Conservation (phyloP, 208 protist genomes). For the Crithidia acanthocephali region DNA sequence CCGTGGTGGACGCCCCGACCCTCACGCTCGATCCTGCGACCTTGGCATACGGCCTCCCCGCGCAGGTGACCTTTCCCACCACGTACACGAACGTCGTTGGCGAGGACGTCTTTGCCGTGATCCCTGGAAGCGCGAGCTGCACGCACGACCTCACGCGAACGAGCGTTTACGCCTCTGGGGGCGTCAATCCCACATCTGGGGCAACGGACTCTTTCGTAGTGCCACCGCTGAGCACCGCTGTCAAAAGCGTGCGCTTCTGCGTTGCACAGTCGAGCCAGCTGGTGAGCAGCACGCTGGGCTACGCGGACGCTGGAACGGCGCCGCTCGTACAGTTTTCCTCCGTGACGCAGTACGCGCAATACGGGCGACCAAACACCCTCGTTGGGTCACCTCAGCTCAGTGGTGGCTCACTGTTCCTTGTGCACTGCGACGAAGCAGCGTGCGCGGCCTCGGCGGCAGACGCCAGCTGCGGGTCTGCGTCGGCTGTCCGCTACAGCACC, state of each 20-base stretch:
- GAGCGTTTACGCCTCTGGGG: slow-evolving; percentile 31
- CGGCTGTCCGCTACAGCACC: slow-evolving; percentile 37
- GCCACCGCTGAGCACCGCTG: background rate
- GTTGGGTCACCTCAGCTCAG: slow-evolving; percentile 36
- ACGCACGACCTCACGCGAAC: slow-evolving; percentile 14
- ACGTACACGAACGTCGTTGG: slow-evolving; percentile 24
- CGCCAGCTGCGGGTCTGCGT: slow-evolving; percentile 23
- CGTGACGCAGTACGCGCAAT: slow-evolving; percentile 48
- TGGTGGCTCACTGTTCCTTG: slow-evolving; percentile 41
- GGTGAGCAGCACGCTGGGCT: slow-evolving; percentile 37
- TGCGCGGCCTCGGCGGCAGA: slow-evolving; percentile 28
- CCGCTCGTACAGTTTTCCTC: slow-evolving; percentile 38
- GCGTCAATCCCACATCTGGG: slow-evolving; percentile 26
- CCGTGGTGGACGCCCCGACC: slow-evolving; percentile 27
- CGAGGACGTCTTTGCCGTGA: slow-evolving; percentile 37
- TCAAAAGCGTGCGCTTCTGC: slow-evolving; percentile 30
- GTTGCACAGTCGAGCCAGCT: slow-evolving; percentile 18
- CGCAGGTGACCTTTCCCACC: slow-evolving; percentile 37
- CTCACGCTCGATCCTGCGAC: slow-evolving; percentile 27
- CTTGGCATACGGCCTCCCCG: slow-evolving; percentile 34
- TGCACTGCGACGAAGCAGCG: slow-evolving; percentile 29
- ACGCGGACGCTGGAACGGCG: slow-evolving; percentile 44
- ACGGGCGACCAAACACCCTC: slow-evolving; percentile 47
- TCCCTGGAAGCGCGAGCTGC: slow-evolving; percentile 32
- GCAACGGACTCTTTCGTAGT: slow-evolving; percentile 35